Base-by-base conservation (phyloP, 2,329 filamentous ascomycete genomes). In the Parafenestella ontariensis region DNA sequence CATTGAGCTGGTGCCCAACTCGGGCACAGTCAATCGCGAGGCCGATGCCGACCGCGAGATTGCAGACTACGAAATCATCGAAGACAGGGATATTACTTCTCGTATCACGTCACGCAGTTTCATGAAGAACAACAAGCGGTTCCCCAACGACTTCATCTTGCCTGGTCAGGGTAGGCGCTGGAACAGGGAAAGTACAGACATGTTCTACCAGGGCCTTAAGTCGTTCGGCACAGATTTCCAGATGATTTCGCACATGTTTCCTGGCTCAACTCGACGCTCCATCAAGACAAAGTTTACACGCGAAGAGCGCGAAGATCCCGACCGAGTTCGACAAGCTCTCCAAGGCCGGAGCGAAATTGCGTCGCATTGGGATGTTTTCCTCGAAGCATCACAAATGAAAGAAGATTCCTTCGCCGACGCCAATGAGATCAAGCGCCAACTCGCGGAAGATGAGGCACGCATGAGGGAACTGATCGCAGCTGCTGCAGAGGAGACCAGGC, bases 191-290 rank as follows among this genome's bases (percentile, higher is more conserved):
- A 85, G 88, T 55, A 94, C 89, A 3, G 87, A 90, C 50, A 80
- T 85, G 40, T 95, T 95, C 77, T 95, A 92, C 78, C 83, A 87
- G 24, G 88, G 86, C 1, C 81, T 96, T 1, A 78, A 82, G 52
- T 89, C 89, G 82, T 93, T 92, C 68, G 91, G 91, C 51, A 94
- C 90, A 1, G 90, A 94, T 71, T 96, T 95, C 70, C 84, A 88
- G 71, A 90, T 91, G 76, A 92, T 96, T 64, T 83, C 85, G 54
- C 85, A 86, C 64, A 87, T 92, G 83, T 93, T 96, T 68, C 85
- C 87, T 1, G 83, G 85, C 59, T 87, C 89, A 68, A 89, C 85
- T 55, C 83, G 91, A 17, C 84, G 88, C 28, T 86, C 90, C 72
- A 83, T 95, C 76, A 94, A 94, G 78, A 83, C 89, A 61, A 95